Evolutionary conservation across 805 yeast species (phyloP).

Genomic region (Sugiyamaella boreocaroliniensis): DNA sequence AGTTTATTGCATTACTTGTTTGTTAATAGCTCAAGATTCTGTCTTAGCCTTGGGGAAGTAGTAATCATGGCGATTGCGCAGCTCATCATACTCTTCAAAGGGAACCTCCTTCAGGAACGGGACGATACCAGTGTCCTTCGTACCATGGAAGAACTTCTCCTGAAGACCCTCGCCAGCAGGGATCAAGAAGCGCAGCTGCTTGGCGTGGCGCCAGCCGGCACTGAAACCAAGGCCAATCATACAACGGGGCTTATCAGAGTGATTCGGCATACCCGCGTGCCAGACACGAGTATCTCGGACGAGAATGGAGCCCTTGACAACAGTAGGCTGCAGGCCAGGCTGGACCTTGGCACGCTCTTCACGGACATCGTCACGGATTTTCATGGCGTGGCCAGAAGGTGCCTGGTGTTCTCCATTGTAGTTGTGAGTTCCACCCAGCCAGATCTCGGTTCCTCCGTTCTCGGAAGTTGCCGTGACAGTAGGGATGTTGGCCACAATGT

Average conservation of each 20-base stretch:
- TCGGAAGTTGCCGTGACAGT: neutral
- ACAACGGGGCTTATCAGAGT: constrained; percentile 1
- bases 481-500: constrained; percentile 2
- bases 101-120: constrained; percentile 7
- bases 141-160: constrained; percentile 7
- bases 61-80: constrained; percentile 8
- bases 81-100: constrained; percentile 4
- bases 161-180: constrained; percentile 5
- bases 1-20: neutral
- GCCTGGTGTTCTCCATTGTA: constrained; percentile 7
- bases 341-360: constrained; percentile 7
- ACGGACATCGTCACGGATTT: constrained; percentile 4
- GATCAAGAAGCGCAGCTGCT: constrained; percentile 4
- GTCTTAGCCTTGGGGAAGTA: constrained; percentile 1
- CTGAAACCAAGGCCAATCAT: constrained; percentile 9
- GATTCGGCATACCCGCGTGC: constrained; percentile 9
- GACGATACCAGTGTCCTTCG: constrained; percentile 3
- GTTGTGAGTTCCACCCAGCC: constrained; percentile 6
- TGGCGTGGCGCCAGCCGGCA: constrained; percentile 3
- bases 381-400: constrained; percentile 4
- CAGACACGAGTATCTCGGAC: constrained; percentile 6
- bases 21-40: too few relatives aligned
- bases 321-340: constrained; percentile 4
- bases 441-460: constrained; percentile 5
- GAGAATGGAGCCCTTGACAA: constrained; percentile 4